A percentile compares a stretch with the other conserved stretches of the same genome.
These are phyloP conservation scores for Rostrohypoxylon terebratum DNA, from an alignment of 495 filamentous ascomycete genomes.

Conservation along the genomic window DNA sequence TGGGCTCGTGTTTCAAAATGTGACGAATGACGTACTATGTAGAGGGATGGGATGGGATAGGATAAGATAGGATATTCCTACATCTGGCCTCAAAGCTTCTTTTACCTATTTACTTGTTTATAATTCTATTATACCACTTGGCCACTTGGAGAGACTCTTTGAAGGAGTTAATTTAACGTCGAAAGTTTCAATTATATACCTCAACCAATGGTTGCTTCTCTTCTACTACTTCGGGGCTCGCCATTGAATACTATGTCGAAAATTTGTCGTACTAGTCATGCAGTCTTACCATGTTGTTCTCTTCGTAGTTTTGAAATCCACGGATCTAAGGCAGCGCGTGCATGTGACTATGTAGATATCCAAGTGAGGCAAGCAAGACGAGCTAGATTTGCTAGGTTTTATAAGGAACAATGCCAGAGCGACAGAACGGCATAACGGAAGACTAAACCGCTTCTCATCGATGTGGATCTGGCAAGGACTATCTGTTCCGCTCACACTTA, in stretches of 20 bases:
- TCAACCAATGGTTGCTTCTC: slow-evolving; percentile 5
- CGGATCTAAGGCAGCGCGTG: slow-evolving; percentile 6
- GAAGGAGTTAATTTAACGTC: slow-evolving; percentile 32
- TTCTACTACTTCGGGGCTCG: background rate
- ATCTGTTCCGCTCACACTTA: background rate
- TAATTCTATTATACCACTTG: slow-evolving; percentile 44
- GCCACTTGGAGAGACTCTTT: slow-evolving; percentile 17
- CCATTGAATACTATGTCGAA: background rate
- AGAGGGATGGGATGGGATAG: slow-evolving; percentile 5
- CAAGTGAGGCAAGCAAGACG: background rate
- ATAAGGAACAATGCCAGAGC: background rate
- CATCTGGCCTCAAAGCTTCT: slow-evolving; percentile 12
- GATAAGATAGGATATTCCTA: background rate
- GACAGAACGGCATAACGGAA: slow-evolving; percentile 1
- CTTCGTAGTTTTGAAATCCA: background rate
- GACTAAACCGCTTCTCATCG: slow-evolving; percentile 1
- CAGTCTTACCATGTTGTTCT: background rate
- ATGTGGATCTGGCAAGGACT: slow-evolving; percentile 18
- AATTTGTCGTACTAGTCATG: slow-evolving; percentile 10
- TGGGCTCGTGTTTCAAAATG: slow-evolving; percentile 29
- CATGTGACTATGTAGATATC: slow-evolving; percentile 4
- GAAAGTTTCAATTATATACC: slow-evolving; percentile 11
- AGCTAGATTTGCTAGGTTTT: slow-evolving; percentile 7
- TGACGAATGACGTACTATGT: slow-evolving; percentile 26
- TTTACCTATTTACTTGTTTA: slow-evolving; percentile 24